phyloP scores from a whole-genome alignment of 1,284 basidiomycete species.

The Melampsora americana region DNA sequence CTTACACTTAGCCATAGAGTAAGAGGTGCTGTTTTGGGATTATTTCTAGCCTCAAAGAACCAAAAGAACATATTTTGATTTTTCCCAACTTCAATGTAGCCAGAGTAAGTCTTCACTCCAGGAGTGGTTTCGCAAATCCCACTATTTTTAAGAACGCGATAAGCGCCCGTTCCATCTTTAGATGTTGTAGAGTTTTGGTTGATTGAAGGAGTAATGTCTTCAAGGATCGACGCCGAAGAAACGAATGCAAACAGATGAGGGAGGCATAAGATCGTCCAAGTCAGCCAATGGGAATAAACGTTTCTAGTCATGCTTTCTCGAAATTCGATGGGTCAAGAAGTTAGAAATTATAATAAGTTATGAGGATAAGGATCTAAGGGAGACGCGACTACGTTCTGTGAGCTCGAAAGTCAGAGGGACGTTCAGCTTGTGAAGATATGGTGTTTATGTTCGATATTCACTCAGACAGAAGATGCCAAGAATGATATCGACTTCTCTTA shows the following conservation, averaged over 20 bases:
- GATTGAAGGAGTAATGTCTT: not conserved
- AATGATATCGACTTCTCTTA: too few species aligned
- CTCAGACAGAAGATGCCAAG: too few species aligned
- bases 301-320: not conserved
- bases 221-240: not conserved
- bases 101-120: constrained; percentile 66
- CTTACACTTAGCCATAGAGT: constrained; percentile 60
- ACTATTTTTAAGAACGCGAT: constrained; percentile 55
- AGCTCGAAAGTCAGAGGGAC: too few species aligned
- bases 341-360: too few species aligned
- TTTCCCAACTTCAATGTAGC: constrained; percentile 62
- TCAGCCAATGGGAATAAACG: not conserved
- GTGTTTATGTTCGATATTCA: too few species aligned
- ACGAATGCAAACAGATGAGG: not conserved
- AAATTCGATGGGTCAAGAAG: not conserved
- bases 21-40: constrained; percentile 62
- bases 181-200: not conserved
- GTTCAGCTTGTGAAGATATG: too few species aligned
- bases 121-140: constrained; percentile 71
- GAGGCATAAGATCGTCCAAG: not conserved
- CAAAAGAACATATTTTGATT: constrained; percentile 66
- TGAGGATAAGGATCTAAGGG: too few species aligned
- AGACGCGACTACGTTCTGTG: too few species aligned
- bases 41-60: constrained; percentile 66
- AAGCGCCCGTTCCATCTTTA: not conserved